Evolutionary conservation across 805 yeast genomes (phyloP), one percentile per base, ranked within the genome.

Genomic region (Blastobotrys terrestris): DNA sequence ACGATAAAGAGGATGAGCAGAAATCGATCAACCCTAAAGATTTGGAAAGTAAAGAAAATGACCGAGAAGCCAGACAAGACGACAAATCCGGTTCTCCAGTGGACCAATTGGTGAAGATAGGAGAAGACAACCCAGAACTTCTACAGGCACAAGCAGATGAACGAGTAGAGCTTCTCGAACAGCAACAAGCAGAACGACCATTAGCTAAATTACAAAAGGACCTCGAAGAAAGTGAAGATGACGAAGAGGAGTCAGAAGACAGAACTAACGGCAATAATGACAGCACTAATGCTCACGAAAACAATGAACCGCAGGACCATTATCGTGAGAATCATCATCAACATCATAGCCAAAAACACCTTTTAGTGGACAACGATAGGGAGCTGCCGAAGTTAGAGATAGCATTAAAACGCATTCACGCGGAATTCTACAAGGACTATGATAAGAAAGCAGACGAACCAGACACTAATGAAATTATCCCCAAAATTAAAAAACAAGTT

Each of bases 131-230:
- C 63, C 62, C 75, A 42, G 52, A 57, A 39, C 31, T 48, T 26
- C 53, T 84, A 50, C 71, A 74, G 39, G 79, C 76, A 62, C 80
- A 85, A 65, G 80, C 84, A 26, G 70, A 77, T 19, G 83, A 85
- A 51, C 76, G 90, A 58, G 80, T 81, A 21, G 85, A 81, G 18
- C 79, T 87, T 0, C 71, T 89, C 2, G 95, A 87, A 60, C 85
- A 81, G 48, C 95, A 89, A 63, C 86, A 84, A 62, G 80, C 80
- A 42, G 91, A 87, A 50, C 75, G 96, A 57, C 96, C 96, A 0
- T 71, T 89, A 55, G 96, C 96, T 0, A 85, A 84, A 57, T 70
- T 89, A 49, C 96, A 90, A 64, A 80, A 83, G 60, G 81, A 83
- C 59, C 72, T 89, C 55, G 56, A 55, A 16, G 55, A 47, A 31